phyloP scores from a whole-genome alignment of 768 basidiomycete genomes.

The Termitomyces sp. region DNA sequence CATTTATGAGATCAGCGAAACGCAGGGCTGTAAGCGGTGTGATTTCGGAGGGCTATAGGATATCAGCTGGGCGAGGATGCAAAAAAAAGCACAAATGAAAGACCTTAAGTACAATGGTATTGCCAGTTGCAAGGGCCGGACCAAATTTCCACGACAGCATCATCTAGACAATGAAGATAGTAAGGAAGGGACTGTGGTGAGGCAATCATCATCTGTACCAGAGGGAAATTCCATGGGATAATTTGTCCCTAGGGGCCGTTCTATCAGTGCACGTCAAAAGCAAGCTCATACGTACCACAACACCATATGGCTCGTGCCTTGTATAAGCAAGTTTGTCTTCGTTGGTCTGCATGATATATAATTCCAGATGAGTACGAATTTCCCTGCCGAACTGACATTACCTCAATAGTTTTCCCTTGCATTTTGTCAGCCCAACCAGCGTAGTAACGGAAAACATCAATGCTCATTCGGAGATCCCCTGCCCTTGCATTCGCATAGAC shows the following conservation, averaged over 20 bases:
- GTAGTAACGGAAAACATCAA: conserved; percentile 62
- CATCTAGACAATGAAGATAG: conserved; percentile 1
- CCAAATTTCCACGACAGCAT: conserved; percentile 26
- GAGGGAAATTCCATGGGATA: conserved; percentile 53
- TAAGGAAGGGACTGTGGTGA: background rate
- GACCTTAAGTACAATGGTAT: conserved; percentile 52
- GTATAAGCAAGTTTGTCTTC: conserved; percentile 24
- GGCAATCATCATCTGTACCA: conserved; percentile 8
- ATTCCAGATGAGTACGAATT: background rate
- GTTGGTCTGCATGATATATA: conserved; percentile 16
- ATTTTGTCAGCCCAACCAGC: conserved; percentile 87
- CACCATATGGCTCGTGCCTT: conserved; percentile 53
- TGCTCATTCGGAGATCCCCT: conserved; percentile 40
- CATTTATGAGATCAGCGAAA: conserved; percentile 42
- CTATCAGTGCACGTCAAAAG: background rate
- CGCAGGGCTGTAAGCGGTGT: conserved; percentile 58
- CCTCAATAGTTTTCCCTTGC: conserved; percentile 64
- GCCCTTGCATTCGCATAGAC: conserved; percentile 42
- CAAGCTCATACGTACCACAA: conserved; percentile 24
- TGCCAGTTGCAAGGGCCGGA: conserved; percentile 39
- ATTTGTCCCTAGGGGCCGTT: conserved; percentile 31
- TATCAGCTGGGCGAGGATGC: background rate
- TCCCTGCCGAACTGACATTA: background rate
- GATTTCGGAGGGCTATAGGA: conserved; percentile 53
- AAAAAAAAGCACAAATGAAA: background rate